phyloP scores from a whole-genome alignment of 345 rosid species.

The Corchorus capsularis region DNA sequence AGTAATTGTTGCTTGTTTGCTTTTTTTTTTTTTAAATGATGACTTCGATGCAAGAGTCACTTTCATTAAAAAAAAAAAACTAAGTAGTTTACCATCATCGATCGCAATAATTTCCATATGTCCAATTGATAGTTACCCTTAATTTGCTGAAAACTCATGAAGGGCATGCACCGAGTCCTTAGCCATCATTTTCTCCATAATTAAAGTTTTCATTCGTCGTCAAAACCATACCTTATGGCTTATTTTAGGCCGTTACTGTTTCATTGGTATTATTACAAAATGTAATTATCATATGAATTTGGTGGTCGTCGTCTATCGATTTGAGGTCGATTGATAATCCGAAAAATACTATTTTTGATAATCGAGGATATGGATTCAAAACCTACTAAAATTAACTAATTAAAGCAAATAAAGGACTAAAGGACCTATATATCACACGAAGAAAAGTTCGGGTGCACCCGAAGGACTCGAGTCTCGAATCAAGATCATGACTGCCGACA shows the following conservation, averaged over 20 bases:
- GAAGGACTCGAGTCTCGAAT: no score
- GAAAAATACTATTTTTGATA: no score
- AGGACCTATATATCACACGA: no score
- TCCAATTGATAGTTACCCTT: neutral
- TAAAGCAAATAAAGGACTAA: no score
- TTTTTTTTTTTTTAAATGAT: neutral
- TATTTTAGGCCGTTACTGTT: conserved; percentile 12
- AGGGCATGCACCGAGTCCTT: neutral
- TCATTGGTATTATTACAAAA: neutral
- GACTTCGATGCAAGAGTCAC: neutral
- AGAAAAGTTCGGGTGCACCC: no score
- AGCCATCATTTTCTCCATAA: conserved; percentile 4
- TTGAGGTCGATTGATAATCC: no score
- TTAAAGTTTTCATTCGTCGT: neutral
- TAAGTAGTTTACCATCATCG: neutral
- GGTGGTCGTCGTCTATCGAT: no score
- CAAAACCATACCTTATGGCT: neutral
- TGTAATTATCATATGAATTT: no score
- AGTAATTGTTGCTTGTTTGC: neutral
- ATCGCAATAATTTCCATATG: neutral
- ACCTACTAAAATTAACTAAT: no score
- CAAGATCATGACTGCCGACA: no score
- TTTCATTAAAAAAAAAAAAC: neutral
- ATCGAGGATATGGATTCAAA: no score
- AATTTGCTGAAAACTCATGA: neutral